These are phyloP conservation scores for Colletotrichum agaves DNA, from an alignment of 2,329 filamentous ascomycete genomes.

Conservation along the genomic window DNA sequence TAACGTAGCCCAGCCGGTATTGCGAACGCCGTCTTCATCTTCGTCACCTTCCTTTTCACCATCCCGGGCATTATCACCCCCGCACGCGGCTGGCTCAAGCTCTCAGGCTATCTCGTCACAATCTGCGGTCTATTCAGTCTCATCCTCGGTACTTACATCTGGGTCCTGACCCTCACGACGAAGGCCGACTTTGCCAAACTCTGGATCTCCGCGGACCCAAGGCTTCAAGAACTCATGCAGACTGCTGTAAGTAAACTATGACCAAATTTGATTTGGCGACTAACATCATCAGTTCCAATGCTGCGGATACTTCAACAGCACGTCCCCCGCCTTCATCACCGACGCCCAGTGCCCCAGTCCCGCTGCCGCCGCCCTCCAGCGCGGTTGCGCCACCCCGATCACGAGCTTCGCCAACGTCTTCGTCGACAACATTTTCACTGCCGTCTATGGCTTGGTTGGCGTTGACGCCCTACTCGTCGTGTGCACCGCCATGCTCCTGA, in stretches of 20 bases:
- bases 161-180: conserved; percentile 78
- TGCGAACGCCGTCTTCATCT: conserved; percentile 77
- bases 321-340: conserved; percentile 76
- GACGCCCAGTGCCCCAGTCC: conserved; percentile 76
- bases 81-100: conserved; percentile 75
- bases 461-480: conserved; percentile 76
- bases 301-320: conserved; percentile 82
- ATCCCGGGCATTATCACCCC: conserved; percentile 78
- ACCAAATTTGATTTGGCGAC: conserved; percentile 32
- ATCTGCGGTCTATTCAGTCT: conserved; percentile 72
- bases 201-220: conserved; percentile 67
- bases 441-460: conserved; percentile 81
- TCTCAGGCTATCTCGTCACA: conserved; percentile 73
- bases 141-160: conserved; percentile 73
- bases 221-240: conserved; percentile 76
- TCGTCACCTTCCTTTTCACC: conserved; percentile 75
- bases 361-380: conserved; percentile 74
- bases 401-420: conserved; percentile 76
- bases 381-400: conserved; percentile 76
- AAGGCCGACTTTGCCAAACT: conserved; percentile 69
- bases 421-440: conserved; percentile 81
- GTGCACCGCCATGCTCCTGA: conserved; percentile 78
- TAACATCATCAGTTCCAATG: conserved; percentile 72
- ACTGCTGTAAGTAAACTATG: conserved; percentile 63
- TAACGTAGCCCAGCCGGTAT: conserved; percentile 67